Conservation (phyloP, 169 alveolate genomes). For the Eimeria praecox region DNA sequence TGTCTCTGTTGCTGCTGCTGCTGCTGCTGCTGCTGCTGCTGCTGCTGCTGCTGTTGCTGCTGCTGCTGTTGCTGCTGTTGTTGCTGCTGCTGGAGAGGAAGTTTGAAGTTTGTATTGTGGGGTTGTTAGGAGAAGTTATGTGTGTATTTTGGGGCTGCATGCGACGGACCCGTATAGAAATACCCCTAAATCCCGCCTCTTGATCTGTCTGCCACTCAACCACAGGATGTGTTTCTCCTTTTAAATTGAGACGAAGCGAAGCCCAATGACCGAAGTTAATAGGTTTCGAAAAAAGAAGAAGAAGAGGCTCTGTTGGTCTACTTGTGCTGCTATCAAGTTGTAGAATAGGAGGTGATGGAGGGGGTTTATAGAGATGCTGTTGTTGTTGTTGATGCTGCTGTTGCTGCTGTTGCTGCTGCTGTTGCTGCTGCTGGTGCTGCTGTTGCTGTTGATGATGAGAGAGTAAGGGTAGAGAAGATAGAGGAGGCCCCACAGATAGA, state of each 20-base stretch:
- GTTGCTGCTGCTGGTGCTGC: too few species aligned
- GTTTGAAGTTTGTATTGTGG: too few species aligned
- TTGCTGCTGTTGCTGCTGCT: too few species aligned
- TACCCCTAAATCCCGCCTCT: slow-evolving; percentile 78
- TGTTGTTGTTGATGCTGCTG: too few species aligned
- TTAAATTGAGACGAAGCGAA: slow-evolving; percentile 75
- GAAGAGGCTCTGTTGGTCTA: slow-evolving; percentile 72
- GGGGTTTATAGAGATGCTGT: too few species aligned
- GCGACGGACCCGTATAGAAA: neutral
- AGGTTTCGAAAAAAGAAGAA: slow-evolving; percentile 84
- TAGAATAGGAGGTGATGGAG: too few species aligned
- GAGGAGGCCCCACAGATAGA: slow-evolving; percentile 81
- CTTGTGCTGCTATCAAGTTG: slow-evolving; percentile 79
- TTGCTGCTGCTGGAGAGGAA: too few species aligned
- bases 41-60: too few species aligned
- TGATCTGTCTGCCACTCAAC: slow-evolving; percentile 66
- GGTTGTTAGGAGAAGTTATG: too few species aligned
- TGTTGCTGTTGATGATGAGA: too few species aligned
- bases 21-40: neutral
- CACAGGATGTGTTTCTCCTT: neutral
- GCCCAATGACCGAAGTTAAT: slow-evolving; percentile 88
- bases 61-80: too few species aligned
- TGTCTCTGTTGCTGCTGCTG: neutral
- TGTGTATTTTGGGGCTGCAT: slow-evolving; percentile 56
- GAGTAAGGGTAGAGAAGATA: too few species aligned